Percentiles rank a stretch among this genome's conserved stretches.
These are phyloP conservation scores for Babesia bigemina DNA, from an alignment of 169 alveolate genomes.

Conservation along the genomic window DNA sequence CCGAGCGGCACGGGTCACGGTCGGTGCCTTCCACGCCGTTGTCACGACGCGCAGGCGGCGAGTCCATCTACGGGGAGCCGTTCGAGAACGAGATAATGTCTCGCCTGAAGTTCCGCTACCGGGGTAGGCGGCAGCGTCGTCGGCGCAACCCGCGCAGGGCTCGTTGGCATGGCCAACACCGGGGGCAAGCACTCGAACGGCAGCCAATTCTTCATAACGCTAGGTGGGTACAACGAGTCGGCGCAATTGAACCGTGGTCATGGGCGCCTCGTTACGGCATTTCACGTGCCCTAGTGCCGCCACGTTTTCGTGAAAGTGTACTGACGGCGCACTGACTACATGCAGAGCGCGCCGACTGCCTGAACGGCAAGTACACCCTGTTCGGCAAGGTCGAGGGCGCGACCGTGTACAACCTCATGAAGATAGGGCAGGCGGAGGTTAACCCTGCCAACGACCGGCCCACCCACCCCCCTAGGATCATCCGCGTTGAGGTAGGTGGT, in stretches of 20 bases:
- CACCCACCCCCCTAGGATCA: slow-evolving; percentile 54
- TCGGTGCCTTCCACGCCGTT: slow-evolving; percentile 9
- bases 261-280: background rate
- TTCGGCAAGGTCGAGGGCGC: slow-evolving; percentile 89
- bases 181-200: slow-evolving; percentile 73
- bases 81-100: slow-evolving; percentile 93
- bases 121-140: slow-evolving; percentile 58
- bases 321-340: background rate
- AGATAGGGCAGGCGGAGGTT: slow-evolving; percentile 73
- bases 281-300: too few species aligned
- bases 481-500: slow-evolving; percentile 42
- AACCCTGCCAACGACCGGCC: slow-evolving; percentile 71
- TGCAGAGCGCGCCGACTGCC: slow-evolving; percentile 83
- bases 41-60: slow-evolving; percentile 82
- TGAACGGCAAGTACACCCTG: slow-evolving; percentile 88
- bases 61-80: slow-evolving; percentile 88
- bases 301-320: too few species aligned
- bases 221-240: slow-evolving; percentile 35
- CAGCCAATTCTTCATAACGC: slow-evolving; percentile 90
- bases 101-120: slow-evolving; percentile 82
- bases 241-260: too few species aligned
- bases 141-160: slow-evolving; percentile 28
- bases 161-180: slow-evolving; percentile 71
- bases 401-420: slow-evolving; percentile 73
- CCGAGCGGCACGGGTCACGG: slow-evolving; percentile 82